These are phyloP conservation scores for Penicillium sp. DNA, from an alignment of 2,329 filamentous ascomycete species.

Conservation along the genomic window DNA sequence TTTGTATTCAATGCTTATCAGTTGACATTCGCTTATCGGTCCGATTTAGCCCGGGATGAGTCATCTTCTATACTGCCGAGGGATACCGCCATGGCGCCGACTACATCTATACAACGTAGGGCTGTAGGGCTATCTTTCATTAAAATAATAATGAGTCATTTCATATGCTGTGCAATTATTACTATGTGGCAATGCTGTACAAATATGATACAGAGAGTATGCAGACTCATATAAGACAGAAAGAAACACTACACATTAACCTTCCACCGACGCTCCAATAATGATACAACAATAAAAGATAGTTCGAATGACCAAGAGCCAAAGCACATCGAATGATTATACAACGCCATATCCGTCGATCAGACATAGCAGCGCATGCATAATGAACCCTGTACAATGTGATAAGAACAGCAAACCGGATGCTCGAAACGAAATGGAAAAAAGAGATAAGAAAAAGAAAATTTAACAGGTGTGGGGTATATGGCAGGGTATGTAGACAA, in stretches of 20 bases:
- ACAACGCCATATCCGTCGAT: background rate
- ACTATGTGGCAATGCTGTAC: constrained; percentile 9
- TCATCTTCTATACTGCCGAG: constrained; percentile 11
- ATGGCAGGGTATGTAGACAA: constrained; percentile 16
- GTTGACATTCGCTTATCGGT: constrained; percentile 27
- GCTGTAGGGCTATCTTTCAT: background rate
- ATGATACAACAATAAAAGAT: constrained; percentile 9
- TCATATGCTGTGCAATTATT: constrained; percentile 2
- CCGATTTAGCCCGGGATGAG: constrained; percentile 29
- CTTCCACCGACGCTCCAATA: background rate
- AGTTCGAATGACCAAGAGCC: background rate
- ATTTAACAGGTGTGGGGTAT: constrained; percentile 24
- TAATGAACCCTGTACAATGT: background rate
- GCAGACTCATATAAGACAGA: constrained; percentile 5
- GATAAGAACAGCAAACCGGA: background rate
- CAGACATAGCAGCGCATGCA: constrained; percentile 8
- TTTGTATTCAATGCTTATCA: constrained; percentile 25
- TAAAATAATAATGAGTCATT: background rate
- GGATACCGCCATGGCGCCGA: background rate
- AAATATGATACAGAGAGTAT: constrained; percentile 13
- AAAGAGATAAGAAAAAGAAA: constrained; percentile 11
- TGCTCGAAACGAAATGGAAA: constrained; percentile 6
- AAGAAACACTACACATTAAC: constrained; percentile 6
- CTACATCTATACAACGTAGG: background rate
- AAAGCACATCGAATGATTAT: background rate